Percentiles rank a stretch among this genome's conserved stretches.
Conservation (phyloP, 176 grass and related monocot species). For the Oryza meridionalis region DNA sequence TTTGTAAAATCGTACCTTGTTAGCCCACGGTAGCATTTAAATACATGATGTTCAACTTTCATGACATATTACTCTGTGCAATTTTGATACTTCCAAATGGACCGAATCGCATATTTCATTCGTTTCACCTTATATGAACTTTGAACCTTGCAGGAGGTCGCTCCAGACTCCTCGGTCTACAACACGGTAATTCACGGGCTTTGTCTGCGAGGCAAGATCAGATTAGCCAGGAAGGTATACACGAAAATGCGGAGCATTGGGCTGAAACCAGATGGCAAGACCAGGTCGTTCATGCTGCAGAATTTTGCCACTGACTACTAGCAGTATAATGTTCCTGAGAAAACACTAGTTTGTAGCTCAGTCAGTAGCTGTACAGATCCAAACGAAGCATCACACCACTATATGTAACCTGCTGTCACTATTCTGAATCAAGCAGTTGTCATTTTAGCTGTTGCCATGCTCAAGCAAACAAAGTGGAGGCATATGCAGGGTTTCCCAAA, state of each 20-base stretch:
- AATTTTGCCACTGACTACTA: slow-evolving; percentile 42
- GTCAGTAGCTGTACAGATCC: neutral
- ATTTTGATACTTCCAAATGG: neutral
- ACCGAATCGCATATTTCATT: neutral
- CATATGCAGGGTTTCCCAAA: no score
- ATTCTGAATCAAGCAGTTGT: no score
- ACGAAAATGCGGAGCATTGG: slow-evolving; percentile 67
- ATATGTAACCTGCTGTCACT: neutral
- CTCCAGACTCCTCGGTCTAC: slow-evolving; percentile 72
- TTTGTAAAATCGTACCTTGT: neutral
- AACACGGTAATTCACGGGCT: slow-evolving; percentile 77
- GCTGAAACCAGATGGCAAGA: slow-evolving; percentile 72
- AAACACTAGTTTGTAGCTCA: neutral
- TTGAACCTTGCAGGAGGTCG: slow-evolving; percentile 45
- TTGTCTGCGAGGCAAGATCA: slow-evolving; percentile 66
- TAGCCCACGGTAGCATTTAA: neutral
- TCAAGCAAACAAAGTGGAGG: neutral
- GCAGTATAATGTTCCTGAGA: neutral
- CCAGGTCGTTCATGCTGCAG: slow-evolving; percentile 77
- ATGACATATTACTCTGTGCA: neutral
- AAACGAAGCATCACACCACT: neutral
- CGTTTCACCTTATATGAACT: neutral
- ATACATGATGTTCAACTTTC: neutral
- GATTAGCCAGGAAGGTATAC: slow-evolving; percentile 61
- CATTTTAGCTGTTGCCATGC: no score